Conservation (phyloP, 176 grass and related monocot genomes). For the Paspalum notatum region DNA sequence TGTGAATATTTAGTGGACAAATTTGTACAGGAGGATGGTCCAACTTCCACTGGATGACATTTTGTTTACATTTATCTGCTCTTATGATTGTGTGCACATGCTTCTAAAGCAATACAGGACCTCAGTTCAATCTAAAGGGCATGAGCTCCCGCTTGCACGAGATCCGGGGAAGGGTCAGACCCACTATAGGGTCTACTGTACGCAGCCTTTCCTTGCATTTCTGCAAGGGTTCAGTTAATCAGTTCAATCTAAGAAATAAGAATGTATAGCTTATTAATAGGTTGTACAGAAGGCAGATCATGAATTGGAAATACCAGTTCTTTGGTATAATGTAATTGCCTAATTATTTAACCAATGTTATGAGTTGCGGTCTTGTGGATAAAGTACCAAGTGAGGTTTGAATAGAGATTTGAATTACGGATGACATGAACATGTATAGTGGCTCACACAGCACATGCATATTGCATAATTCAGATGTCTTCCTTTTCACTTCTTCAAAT, state of each 20-base stretch:
- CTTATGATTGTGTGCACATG: background rate
- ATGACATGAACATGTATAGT: background rate
- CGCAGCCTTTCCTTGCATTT: too few species aligned
- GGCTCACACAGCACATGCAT: background rate
- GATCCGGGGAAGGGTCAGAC: too few species aligned
- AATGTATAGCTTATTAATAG: background rate
- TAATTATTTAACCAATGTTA: background rate
- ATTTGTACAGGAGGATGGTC: constrained; percentile 30
- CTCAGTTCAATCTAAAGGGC: constrained; percentile 19
- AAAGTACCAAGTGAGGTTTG: constrained; percentile 26
- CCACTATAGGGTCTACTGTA: too few species aligned
- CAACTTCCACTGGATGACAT: constrained; percentile 8
- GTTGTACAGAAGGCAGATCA: background rate
- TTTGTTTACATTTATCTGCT: constrained; percentile 19
- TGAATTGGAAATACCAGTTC: background rate
- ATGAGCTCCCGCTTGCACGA: too few species aligned
- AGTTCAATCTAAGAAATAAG: constrained; percentile 23
- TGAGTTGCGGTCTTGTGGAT: background rate
- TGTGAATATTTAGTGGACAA: background rate
- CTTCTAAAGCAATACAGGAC: background rate
- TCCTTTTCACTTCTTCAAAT: background rate
- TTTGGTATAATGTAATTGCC: background rate
- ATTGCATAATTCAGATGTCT: background rate
- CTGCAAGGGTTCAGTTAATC: too few species aligned
- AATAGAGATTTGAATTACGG: background rate